phyloP scores from a whole-genome alignment of 768 basidiomycete species.

The Imleria badia region DNA sequence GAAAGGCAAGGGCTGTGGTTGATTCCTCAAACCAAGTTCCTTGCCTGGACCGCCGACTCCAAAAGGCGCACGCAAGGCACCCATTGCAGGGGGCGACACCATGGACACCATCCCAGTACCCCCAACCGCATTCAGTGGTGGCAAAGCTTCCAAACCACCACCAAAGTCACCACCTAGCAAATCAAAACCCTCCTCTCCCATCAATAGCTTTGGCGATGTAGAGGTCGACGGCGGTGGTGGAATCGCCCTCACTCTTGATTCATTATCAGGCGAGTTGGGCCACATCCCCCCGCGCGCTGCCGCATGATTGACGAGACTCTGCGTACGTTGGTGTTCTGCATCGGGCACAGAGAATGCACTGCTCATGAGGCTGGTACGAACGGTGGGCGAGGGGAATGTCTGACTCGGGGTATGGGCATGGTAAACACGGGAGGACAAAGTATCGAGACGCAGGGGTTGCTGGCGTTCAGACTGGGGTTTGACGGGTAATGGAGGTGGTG shows the following conservation, averaged over 20 bases:
- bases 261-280: conserved; percentile 32
- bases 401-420: conserved; percentile 23
- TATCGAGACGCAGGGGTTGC: conserved; percentile 11
- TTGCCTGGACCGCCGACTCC: conserved; percentile 1
- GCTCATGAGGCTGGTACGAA: conserved; percentile 15
- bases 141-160: not conserved
- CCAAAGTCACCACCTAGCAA: conserved; percentile 16
- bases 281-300: conserved; percentile 47
- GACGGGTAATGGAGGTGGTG: conserved; percentile 45
- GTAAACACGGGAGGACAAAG: conserved; percentile 8
- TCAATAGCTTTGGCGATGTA: not conserved
- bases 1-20: conserved; percentile 16
- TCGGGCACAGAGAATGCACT: conserved; percentile 15
- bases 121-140: not conserved
- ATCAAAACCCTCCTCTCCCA: conserved; percentile 11
- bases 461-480: conserved; percentile 25
- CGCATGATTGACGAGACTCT: conserved; percentile 56
- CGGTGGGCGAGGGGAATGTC: conserved; percentile 11
- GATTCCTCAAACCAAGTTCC: conserved; percentile 1
- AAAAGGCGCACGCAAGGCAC: conserved; percentile 1
- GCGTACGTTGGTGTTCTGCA: conserved; percentile 55
- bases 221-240: conserved; percentile 26
- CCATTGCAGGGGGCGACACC: not conserved
- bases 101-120: not conserved
- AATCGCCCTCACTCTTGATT: conserved; percentile 28